phyloP scores from a whole-genome alignment of 1,284 basidiomycete genomes.

The Lignosus rhinocerotis region DNA sequence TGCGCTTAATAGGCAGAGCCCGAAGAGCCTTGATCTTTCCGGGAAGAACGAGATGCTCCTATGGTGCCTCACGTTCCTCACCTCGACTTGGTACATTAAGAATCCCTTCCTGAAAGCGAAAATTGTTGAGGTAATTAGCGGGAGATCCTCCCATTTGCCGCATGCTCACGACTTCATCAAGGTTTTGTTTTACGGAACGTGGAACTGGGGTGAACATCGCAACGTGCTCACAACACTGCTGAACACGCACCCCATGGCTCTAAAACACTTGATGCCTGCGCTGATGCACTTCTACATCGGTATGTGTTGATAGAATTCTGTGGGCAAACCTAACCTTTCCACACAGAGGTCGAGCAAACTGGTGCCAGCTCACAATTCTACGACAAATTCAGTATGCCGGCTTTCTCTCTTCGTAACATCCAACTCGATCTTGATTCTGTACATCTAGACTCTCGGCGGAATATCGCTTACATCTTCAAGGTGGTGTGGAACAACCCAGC shows the following conservation, averaged over 20 bases:
- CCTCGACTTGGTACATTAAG: conserved; percentile 96
- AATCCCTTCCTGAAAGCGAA: conserved; percentile 99
- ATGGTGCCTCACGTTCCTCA: conserved; percentile 91
- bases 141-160: not conserved
- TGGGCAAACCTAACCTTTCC: not conserved
- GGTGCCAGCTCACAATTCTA: conserved; percentile 98
- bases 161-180: conserved; percentile 34
- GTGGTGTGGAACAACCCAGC: conserved; percentile 87
- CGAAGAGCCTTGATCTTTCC: conserved; percentile 78
- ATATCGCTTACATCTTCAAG: conserved; percentile 85
- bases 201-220: conserved; percentile 74
- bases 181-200: conserved; percentile 84
- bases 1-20: conserved; percentile 56
- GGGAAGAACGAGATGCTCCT: conserved; percentile 89
- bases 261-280: conserved; percentile 89
- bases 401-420: not conserved
- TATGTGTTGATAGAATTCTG: conserved; percentile 34
- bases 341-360: conserved; percentile 91
- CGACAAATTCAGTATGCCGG: conserved; percentile 88
- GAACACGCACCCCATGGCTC: conserved; percentile 83
- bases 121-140: conserved; percentile 79
- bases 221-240: conserved; percentile 82
- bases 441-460: conserved; percentile 67
- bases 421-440: not conserved
- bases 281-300: conserved; percentile 96